phyloP scores from a whole-genome alignment of 345 rosid species.

The Citrus sp. region DNA sequence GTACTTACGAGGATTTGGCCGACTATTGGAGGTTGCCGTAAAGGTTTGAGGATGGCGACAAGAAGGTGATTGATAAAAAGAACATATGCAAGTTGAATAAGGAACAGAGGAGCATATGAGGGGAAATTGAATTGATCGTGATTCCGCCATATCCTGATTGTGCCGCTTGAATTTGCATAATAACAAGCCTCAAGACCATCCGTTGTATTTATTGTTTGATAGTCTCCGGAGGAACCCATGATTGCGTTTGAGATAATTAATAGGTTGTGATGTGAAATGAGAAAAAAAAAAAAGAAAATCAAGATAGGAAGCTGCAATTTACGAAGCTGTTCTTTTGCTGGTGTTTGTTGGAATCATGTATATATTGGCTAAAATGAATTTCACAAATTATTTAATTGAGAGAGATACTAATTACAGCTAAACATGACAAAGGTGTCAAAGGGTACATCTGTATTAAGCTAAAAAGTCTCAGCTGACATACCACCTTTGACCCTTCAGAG shows the following conservation, averaged over 20 bases:
- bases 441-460: background rate
- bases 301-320: no score
- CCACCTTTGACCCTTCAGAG: background rate
- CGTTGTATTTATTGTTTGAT: background rate
- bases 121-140: background rate
- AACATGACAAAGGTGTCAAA: background rate
- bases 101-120: background rate
- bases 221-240: background rate
- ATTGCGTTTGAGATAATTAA: no score
- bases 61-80: background rate
- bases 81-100: background rate
- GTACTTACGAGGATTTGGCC: background rate
- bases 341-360: no score
- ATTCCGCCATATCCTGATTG: background rate
- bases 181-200: background rate
- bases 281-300: no score
- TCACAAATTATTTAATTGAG: no score
- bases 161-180: background rate
- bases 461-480: background rate
- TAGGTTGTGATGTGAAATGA: no score
- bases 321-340: no score
- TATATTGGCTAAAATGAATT: no score
- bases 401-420: no score
- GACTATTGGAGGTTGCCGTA: background rate
- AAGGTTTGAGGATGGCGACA: background rate